Base-by-base conservation (phyloP, 78 protist genomes). In the Dictyostelium brefeldianum region DNA sequence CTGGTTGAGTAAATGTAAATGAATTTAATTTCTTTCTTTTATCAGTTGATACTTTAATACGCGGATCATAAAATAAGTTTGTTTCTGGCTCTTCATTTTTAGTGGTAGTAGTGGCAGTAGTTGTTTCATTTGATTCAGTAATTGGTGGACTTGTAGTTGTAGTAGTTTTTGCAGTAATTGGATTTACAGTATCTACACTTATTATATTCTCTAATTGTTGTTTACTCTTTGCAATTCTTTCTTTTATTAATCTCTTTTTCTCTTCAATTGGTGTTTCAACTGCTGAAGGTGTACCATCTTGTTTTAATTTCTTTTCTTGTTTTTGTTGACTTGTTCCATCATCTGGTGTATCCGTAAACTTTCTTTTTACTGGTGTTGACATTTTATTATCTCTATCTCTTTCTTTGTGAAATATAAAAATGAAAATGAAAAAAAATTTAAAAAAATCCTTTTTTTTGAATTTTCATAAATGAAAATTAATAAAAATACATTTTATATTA, bases 21-120 rank as follows among this genome's bases (percentile, higher is more conserved):
- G 84, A 77, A 87, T 87, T 74, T 22, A 87, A 77, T 77, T 48
- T 77, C 69, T 77, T 77, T 51, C 50, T 87, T 50, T 74, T 87
- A 22, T 50, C 73, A 14, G 36, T 57, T 48, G 53, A 41, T 11
- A 75, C 47, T 57, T 31, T 48, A 75, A 87, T 62, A 62, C 93
- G 64, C 27, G 93, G 93, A 87, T 87, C 93, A 51, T 77, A 87
- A 78, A 87, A 77, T 43, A 87, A 29, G 56, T 14, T 51, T 14
- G 10, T 1, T 67, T 67, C 75, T 12, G 25, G 4, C 0, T 29
- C 41, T 27, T 25, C 70, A 10, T 62, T 17, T 31, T 12, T 22
- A 25, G 43, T 6, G 27, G 48, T 31, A 29, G 73, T 64, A 25
- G 71, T 27, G 29, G 78, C 18, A 41, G 78, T 17, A 41, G 51